A percentile compares a stretch with the other conserved stretches of the same genome.
Evolutionary conservation across 805 yeast genomes (phyloP).

Genomic region (Pichia manshurica): DNA sequence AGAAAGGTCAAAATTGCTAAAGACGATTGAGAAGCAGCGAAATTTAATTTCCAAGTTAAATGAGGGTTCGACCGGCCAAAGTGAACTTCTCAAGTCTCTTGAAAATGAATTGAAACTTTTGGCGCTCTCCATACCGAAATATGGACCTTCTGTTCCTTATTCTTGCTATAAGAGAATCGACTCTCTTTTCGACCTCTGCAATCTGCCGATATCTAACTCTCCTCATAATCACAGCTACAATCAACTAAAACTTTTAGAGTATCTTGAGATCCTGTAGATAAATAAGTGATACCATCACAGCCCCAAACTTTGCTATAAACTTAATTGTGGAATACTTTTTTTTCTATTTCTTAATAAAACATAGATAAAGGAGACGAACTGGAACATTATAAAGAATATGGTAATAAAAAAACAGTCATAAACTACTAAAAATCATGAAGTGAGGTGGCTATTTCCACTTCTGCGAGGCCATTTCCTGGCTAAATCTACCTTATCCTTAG

Average conservation of each 20-base stretch:
- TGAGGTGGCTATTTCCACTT: neutral
- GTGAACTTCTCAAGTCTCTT: no score
- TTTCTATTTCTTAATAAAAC: no score
- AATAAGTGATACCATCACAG: no score
- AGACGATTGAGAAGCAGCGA: conserved; percentile 11
- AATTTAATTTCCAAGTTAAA: conserved; percentile 10
- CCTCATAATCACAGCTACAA: neutral
- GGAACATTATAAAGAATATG: no score
- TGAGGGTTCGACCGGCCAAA: neutral
- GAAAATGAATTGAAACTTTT: no score
- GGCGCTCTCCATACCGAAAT: neutral
- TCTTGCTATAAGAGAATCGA: conserved; percentile 3
- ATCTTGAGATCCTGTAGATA: neutral
- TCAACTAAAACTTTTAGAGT: neutral
- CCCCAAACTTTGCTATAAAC: no score
- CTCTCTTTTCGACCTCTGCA: conserved; percentile 1
- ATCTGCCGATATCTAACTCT: neutral
- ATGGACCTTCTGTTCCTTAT: neutral
- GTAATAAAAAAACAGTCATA: neutral
- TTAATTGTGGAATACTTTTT: no score
- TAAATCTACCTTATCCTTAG: conserved; percentile 61
- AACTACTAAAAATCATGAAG: neutral
- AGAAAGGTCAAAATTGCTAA: conserved; percentile 9
- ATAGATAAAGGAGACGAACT: no score
- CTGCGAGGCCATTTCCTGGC: conserved; percentile 73